Evolutionary conservation across 805 yeast species (phyloP), one percentile per base, ranked within the genome.

Genomic region (Candida silvatica): DNA sequence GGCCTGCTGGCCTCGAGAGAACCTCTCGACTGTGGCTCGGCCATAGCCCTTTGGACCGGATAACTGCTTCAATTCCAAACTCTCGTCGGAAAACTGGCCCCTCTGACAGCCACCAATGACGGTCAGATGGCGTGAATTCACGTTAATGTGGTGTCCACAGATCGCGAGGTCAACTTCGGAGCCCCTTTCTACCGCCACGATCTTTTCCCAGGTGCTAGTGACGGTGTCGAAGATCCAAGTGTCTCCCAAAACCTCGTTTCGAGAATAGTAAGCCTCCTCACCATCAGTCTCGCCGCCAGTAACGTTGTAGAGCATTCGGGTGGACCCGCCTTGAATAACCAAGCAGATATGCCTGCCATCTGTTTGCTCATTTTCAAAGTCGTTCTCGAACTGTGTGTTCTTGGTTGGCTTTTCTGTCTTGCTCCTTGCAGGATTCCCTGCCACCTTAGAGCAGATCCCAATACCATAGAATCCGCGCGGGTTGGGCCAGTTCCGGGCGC

Each of bases 391-490:
- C n/a, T n/a, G n/a, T n/a, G n/a, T n/a, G n/a, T n/a, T n/a, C n/a
- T n/a, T n/a, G n/a, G n/a, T n/a, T n/a, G n/a, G n/a, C n/a, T n/a
- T n/a, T n/a, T n/a, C n/a, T n/a, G n/a, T n/a, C n/a, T n/a, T n/a
- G n/a, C n/a, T n/a, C n/a, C n/a, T n/a, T n/a, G n/a, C n/a, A n/a
- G n/a, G n/a, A n/a, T n/a, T n/a, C n/a, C n/a, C n/a, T n/a, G n/a
- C n/a, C n/a, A n/a, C n/a, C n/a, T n/a, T n/a, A n/a, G n/a, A n/a
- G n/a, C n/a, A n/a, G n/a, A n/a, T n/a, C n/a, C n/a, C n/a, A n/a
- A n/a, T n/a, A n/a, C n/a, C n/a, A n/a, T n/a, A n/a, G 29, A 47
- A 56, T 1, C 52, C 60, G 19, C 61, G 43, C 15, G 60, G 60
- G 3, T 38, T 29, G 5, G 61, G 61, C 61, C 61, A 56, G 11